Evolutionary conservation across 257 asterid species (phyloP).

Genomic region (Petrea volubilis): DNA sequence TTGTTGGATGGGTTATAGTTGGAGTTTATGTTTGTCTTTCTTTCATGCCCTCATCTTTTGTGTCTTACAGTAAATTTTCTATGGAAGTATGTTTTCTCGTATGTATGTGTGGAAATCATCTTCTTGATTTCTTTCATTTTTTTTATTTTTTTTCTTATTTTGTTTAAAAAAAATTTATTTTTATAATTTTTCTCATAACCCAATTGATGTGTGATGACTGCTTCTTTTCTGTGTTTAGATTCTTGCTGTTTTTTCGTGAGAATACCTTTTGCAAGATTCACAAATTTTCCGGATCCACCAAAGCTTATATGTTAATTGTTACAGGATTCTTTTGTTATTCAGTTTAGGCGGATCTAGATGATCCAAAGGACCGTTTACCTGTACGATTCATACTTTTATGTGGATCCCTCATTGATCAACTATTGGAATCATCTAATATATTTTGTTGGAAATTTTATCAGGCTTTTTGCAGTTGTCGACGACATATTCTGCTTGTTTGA

Average conservation of each 20-base stretch:
- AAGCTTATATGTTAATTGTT: neutral
- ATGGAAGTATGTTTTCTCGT: neutral
- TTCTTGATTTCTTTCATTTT: neutral
- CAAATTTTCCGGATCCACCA: neutral
- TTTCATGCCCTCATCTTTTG: neutral
- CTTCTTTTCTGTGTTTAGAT: neutral
- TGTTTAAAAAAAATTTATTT: neutral
- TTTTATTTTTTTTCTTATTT: neutral
- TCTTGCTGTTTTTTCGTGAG: neutral
- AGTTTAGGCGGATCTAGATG: no score
- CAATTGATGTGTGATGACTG: neutral
- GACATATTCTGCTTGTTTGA: slow-evolving; percentile 94
- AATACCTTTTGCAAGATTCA: neutral
- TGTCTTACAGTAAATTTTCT: neutral
- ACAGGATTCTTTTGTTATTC: neutral
- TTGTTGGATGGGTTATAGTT: neutral
- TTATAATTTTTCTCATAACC: neutral
- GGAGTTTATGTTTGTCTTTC: neutral
- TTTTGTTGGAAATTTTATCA: slow-evolving; percentile 20
- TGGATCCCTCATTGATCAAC: neutral
- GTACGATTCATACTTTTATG: no score
- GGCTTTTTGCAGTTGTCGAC: slow-evolving; percentile 80
- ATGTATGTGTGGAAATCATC: neutral
- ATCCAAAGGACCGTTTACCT: no score
- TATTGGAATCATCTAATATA: neutral